phyloP scores from a whole-genome alignment of 169 alveolate species.

The Cryptosporidium ryanae region DNA sequence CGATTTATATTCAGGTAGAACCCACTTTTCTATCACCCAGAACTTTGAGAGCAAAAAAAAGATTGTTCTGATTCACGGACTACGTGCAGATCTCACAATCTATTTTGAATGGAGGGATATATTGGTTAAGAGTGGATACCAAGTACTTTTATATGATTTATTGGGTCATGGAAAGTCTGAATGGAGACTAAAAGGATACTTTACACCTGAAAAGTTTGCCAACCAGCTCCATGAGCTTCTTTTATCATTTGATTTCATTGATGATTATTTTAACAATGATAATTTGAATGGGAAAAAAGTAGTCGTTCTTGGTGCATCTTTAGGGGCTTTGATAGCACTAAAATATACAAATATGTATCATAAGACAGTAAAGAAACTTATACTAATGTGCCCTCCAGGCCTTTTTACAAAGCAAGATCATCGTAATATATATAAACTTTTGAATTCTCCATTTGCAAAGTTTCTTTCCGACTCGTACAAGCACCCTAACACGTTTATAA shows the following conservation, averaged over 20 bases:
- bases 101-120: constrained; percentile 6
- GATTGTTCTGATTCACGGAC: constrained; percentile 32
- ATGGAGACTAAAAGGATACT: constrained; percentile 37
- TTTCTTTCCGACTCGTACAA: background rate
- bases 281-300: background rate
- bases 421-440: constrained; percentile 12
- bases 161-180: constrained; percentile 46
- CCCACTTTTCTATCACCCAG: background rate
- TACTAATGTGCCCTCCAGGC: constrained; percentile 65
- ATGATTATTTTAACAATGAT: background rate
- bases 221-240: constrained; percentile 20
- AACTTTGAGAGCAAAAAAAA: background rate
- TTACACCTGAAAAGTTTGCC: constrained; percentile 15
- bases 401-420: constrained; percentile 15
- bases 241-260: constrained; percentile 1
- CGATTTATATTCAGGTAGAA: constrained; percentile 20
- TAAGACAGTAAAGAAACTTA: background rate
- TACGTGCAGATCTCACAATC: background rate
- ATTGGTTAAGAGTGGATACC: constrained; percentile 12
- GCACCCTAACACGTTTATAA: background rate
- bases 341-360: constrained; percentile 36
- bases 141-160: constrained; percentile 47
- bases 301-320: constrained; percentile 18
- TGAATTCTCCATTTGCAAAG: background rate
- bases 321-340: constrained; percentile 37